phyloP scores from a whole-genome alignment of 768 basidiomycete genomes.

The Lactarius deliciosus region DNA sequence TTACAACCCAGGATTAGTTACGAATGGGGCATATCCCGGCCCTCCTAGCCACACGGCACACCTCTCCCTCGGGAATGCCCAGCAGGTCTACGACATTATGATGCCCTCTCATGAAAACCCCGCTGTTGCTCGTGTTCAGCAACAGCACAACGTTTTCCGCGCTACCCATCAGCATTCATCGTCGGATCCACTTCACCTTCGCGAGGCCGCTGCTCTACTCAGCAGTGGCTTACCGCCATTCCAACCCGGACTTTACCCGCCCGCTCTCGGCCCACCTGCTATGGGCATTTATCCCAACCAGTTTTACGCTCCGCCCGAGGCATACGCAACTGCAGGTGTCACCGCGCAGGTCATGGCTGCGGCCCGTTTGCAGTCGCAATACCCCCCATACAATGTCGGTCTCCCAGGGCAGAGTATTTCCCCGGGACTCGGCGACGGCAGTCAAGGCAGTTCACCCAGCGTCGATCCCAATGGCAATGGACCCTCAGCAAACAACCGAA shows the following conservation, averaged over 20 bases:
- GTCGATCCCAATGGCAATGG: slow-evolving; percentile 48
- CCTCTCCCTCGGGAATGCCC: slow-evolving; percentile 69
- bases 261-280: slow-evolving; percentile 43
- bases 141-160: slow-evolving; percentile 74
- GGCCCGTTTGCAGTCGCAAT: slow-evolving; percentile 57
- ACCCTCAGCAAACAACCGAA: slow-evolving; percentile 89
- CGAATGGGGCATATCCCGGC: slow-evolving; percentile 43
- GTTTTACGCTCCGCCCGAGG: slow-evolving; percentile 63
- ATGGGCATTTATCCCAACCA: slow-evolving; percentile 69
- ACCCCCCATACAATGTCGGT: slow-evolving; percentile 49
- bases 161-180: slow-evolving; percentile 78
- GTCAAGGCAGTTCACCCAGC: slow-evolving; percentile 32
- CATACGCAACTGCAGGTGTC: slow-evolving; percentile 52
- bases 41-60: slow-evolving; percentile 60
- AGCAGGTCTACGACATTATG: slow-evolving; percentile 77
- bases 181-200: slow-evolving; percentile 75
- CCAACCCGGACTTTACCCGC: slow-evolving; percentile 56
- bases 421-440: slow-evolving; percentile 19
- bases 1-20: slow-evolving; percentile 53
- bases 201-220: slow-evolving; percentile 68
- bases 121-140: slow-evolving; percentile 73
- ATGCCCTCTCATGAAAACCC: slow-evolving; percentile 54
- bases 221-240: slow-evolving; percentile 58
- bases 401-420: slow-evolving; percentile 27
- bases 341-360: slow-evolving; percentile 55